Percentiles rank a stretch among this genome's conserved stretches.
Conservation (phyloP, 148 eudicot genomes). For the Amaranthus palmeri region DNA sequence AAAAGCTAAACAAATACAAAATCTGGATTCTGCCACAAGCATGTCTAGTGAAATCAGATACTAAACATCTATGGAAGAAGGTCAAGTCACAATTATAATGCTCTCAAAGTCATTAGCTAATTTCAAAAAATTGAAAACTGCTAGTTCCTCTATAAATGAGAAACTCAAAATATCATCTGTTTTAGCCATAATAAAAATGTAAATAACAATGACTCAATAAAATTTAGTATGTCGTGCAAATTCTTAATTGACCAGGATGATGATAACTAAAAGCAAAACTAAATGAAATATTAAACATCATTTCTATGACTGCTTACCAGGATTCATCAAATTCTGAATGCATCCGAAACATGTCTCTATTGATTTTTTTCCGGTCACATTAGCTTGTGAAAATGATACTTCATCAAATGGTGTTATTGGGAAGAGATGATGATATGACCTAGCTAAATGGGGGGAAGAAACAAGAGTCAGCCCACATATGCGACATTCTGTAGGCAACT, state of each 20-base stretch:
- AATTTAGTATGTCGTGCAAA: not conserved
- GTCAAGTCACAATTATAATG: not conserved
- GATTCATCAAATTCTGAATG: conserved; percentile 64
- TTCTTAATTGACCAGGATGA: not conserved
- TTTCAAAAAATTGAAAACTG: not conserved
- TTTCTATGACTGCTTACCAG: conserved; percentile 42
- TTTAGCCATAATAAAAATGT: not conserved
- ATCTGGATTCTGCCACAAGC: not conserved
- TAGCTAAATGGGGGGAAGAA: conserved; percentile 95
- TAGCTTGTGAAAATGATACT: conserved; percentile 44
- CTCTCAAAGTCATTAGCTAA: not conserved
- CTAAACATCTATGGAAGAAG: not conserved
- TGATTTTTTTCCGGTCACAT: conserved; percentile 31
- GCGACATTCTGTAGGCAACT: conserved; percentile 84
- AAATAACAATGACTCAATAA: not conserved
- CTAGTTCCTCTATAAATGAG: not conserved
- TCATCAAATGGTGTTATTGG: conserved; percentile 88
- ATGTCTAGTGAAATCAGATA: not conserved
- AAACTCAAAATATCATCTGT: not conserved
- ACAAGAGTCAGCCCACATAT: conserved; percentile 96
- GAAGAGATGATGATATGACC: conserved; percentile 93
- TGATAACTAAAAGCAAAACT: not conserved
- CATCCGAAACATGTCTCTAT: conserved; percentile 78
- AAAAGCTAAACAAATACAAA: not conserved
- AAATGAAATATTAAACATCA: not conserved